A percentile compares a stretch with the other conserved stretches of the same genome.
Evolutionary conservation across 805 yeast genomes (phyloP).

Genomic region (Sungouiozyma intestinalis): DNA sequence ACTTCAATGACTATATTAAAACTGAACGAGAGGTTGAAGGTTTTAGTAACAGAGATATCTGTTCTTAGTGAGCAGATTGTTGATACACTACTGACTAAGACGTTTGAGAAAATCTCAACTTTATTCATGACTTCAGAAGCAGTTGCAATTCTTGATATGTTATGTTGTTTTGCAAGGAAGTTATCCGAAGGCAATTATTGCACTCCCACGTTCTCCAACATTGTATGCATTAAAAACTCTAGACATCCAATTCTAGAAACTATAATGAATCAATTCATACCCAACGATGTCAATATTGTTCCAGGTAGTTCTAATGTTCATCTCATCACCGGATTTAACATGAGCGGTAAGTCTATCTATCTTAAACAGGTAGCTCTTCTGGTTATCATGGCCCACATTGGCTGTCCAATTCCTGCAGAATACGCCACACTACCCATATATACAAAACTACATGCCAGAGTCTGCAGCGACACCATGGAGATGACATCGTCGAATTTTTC

Average conservation of each 20-base stretch:
- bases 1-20: slow-evolving; percentile 34
- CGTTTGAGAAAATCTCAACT: slow-evolving; percentile 23
- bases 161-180: slow-evolving; percentile 28
- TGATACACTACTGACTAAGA: slow-evolving; percentile 22
- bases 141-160: slow-evolving; percentile 32
- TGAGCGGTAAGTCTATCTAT: slow-evolving; percentile 54
- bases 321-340: slow-evolving; percentile 48
- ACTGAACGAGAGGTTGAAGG: slow-evolving; percentile 32
- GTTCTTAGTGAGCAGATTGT: slow-evolving; percentile 34
- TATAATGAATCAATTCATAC: slow-evolving; percentile 20
- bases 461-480: slow-evolving; percentile 29
- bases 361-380: slow-evolving; percentile 41
- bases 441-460: slow-evolving; percentile 30
- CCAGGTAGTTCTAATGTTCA: slow-evolving; percentile 33
- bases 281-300: slow-evolving; percentile 32
- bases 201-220: slow-evolving; percentile 31
- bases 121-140: slow-evolving; percentile 37
- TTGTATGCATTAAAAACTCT: slow-evolving; percentile 23
- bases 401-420: slow-evolving; percentile 40
- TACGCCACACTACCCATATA: slow-evolving; percentile 35
- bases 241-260: slow-evolving; percentile 37
- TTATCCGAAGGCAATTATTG: slow-evolving; percentile 19
- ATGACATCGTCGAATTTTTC: slow-evolving; percentile 35
- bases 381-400: slow-evolving; percentile 47
- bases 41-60: slow-evolving; percentile 33